Evolutionary conservation across 1,284 basidiomycete genomes (phyloP), one percentile per base, ranked within the genome.

Genomic region (Pholiota adiposa): DNA sequence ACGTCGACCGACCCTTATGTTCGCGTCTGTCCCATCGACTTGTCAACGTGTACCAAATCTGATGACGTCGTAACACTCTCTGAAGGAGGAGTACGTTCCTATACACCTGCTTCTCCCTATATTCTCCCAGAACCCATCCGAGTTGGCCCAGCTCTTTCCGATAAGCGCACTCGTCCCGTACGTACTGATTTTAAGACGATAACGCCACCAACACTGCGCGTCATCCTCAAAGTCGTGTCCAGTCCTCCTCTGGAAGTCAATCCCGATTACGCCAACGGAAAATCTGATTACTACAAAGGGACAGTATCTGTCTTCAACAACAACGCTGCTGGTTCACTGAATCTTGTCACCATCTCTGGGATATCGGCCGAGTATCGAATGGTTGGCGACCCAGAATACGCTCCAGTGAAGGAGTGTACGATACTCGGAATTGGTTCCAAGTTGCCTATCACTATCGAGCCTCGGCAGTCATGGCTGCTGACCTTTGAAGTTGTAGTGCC

Each of bases 111-210:
- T 18, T 62, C 66, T 1, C 64, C 72, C 0, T 75, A 77, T 50
- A 54, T 62, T 27, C 63, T 77, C 23, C 75, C 73, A 4, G 65
- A 65, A 46, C 68, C 65, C 2, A 56, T 73, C 49, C 67, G 70
- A 4, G 61, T 73, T 40, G 69, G 69, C 18, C 69, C 71, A 21
- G 69, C 65, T n/a, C 59, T 75, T 16, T 66, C 58, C 14, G 72
- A 71, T 46, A 62, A 61, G 19, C 67, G 62, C 34, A 51, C 63
- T 36, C 70, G 75, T 6, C 59, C 67, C 23, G 63, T 64, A 7
- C 71, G 72, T 25, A 75, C 69, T 19, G 70, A 75, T 41, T 77
- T 77, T 68, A 75, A 74, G 61, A 74, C 74, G 3, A 62, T 65
- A 11, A 70, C 69, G 2, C 61, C 70, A 1, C 61, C 70, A 1